Conservation (phyloP, 2,329 filamentous ascomycete genomes). For the Shiraia sp. region DNA sequence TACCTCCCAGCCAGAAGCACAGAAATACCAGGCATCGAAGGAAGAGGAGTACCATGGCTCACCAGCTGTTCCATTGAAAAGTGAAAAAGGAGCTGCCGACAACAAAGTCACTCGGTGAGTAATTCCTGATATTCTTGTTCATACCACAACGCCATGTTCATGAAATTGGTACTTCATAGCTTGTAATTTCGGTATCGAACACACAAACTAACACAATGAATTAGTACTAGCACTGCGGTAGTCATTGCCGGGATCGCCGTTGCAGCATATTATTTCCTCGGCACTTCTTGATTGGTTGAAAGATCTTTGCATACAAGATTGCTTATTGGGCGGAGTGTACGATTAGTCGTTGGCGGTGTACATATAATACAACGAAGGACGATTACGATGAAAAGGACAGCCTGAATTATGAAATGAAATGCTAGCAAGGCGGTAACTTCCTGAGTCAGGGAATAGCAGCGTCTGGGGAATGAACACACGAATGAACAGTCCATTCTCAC, state of each 20-base stretch:
- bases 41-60: conserved; percentile 6
- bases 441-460: too few species aligned
- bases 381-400: conserved; percentile 1
- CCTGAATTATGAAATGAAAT: too few species aligned
- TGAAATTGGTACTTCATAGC: too few species aligned
- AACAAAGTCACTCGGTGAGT: conserved; percentile 2
- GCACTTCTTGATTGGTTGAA: not conserved
- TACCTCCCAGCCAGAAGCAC: conserved; percentile 12
- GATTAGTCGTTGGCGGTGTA: too few species aligned
- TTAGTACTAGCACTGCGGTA: not conserved
- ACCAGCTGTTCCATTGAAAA: not conserved
- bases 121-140: too few species aligned
- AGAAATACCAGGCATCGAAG: conserved; percentile 13
- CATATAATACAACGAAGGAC: too few species aligned
- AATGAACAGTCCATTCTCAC: too few species aligned
- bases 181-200: too few species aligned
- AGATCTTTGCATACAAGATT: not conserved
- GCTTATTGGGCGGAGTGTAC: too few species aligned
- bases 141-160: too few species aligned
- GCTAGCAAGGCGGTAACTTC: too few species aligned
- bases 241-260: not conserved
- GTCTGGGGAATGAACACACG: too few species aligned
- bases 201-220: not conserved
- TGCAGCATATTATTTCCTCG: not conserved
- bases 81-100: not conserved